Base-by-base conservation (phyloP, 164 flowering plant species). In the Paratinospora sagittata region DNA sequence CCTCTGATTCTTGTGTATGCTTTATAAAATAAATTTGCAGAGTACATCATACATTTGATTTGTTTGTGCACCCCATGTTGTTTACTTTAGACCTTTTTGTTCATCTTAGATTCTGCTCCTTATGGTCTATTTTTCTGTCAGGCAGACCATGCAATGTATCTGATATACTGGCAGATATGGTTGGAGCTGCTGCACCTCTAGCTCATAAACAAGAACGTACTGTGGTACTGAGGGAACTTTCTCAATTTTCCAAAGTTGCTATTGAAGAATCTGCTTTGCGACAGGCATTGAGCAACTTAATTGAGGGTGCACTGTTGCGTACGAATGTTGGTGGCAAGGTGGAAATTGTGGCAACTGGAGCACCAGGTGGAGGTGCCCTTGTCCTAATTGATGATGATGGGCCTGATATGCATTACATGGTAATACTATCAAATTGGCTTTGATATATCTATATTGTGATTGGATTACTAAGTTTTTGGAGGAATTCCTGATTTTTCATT, bases 321-420 rank as follows among this genome's bases (percentile, higher is more conserved):
- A 87, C 97, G 26, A 86, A 82, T 55, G 87, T 87, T 71, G 92
- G 86, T 14, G 98, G 98, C 65, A 90, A 78, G 80, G 87, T 95
- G 43, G 86, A 87, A 71, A 85, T 94, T 71, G 65, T 89, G 27
- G 85, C 87, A 47, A 80, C 87, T 39, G 74, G 77, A 66, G 92
- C 93, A 63, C 97, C 98, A 43, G 93, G 93, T 30, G 96, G 97
- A 64, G 98, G 97, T 65, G 84, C 85, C 63, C 90, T 95, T 55
- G 83, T 95, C 61, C 72, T 95, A 43, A 82, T 92, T 73, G 97
- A 95, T 63, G 98, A 95, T 79, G 96, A 94, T 81, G 97, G 96
- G 63, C 98, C 96, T 33, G 96, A 94, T 78, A 91, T 94, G 98
- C 95, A 90, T 73, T 94, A 89, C 72, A 91, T 91, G 96, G 97